phyloP scores from a whole-genome alignment of 129 eudicot species.

The Centella asiatica region DNA sequence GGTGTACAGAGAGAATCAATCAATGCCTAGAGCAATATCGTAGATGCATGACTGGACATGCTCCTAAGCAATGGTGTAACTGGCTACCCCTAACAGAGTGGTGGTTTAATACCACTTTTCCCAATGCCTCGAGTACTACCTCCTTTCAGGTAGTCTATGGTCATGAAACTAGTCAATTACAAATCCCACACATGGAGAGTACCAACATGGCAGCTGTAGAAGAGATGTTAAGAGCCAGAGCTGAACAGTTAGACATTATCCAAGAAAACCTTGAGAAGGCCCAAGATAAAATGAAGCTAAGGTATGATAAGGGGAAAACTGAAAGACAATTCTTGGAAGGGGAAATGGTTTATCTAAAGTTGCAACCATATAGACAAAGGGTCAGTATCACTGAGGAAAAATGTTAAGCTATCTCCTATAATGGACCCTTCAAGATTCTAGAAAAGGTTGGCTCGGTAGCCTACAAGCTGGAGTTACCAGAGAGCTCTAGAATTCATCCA shows the following conservation, averaged over 20 bases:
- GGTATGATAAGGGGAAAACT: not conserved
- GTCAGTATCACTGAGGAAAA: not conserved
- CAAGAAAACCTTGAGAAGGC: not conserved
- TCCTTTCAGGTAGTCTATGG: not conserved
- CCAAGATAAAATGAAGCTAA: not conserved
- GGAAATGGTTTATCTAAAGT: not conserved
- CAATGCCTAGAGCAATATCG: no score
- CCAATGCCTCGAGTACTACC: not conserved
- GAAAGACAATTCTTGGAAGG: not conserved
- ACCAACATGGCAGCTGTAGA: not conserved
- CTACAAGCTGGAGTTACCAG: not conserved
- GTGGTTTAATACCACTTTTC: not conserved
- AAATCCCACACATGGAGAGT: not conserved
- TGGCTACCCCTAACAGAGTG: not conserved
- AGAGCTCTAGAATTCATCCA: not conserved
- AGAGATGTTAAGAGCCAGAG: no score
- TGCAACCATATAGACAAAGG: not conserved
- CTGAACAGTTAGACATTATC: not conserved
- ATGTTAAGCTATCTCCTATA: not conserved
- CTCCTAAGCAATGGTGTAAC: not conserved
- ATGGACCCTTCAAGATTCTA: not conserved
- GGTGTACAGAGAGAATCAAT: no score
- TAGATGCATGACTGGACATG: not conserved
- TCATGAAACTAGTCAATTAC: not conserved
- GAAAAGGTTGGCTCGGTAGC: not conserved